Conservation (phyloP, 2,329 filamentous ascomycete species). For the Domatiomyces globalis region DNA sequence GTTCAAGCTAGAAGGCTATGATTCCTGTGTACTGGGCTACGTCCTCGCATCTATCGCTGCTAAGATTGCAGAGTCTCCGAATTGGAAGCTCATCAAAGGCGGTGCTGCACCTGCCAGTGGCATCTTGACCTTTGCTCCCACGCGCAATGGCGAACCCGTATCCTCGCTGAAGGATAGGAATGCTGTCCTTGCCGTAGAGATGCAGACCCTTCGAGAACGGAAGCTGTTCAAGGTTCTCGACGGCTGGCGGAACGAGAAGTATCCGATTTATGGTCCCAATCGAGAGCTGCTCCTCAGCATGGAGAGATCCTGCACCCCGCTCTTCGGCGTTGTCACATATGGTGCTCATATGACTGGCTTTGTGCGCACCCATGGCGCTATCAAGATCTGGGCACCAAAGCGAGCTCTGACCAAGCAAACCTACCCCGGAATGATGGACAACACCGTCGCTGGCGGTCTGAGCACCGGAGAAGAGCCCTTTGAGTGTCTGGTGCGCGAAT, state of each 20-base stretch:
- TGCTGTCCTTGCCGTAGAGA: conserved; percentile 41
- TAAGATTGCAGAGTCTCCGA: conserved; percentile 3
- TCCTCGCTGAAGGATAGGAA: conserved; percentile 49
- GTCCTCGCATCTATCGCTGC: conserved; percentile 27
- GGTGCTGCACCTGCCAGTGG: conserved; percentile 3
- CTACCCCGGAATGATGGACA: conserved; percentile 85
- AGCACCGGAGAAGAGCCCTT: conserved; percentile 66
- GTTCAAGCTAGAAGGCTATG: conserved; percentile 53
- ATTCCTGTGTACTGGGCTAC: conserved; percentile 46
- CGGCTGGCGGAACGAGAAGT: conserved; percentile 70
- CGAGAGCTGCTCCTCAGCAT: conserved; percentile 53
- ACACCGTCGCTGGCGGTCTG: conserved; percentile 79
- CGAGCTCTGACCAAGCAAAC: conserved; percentile 67
- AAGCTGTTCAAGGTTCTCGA: conserved; percentile 57
- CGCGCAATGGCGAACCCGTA: conserved; percentile 5
- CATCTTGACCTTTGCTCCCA: conserved; percentile 12
- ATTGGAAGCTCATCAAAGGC: conserved; percentile 11
- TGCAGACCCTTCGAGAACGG: conserved; percentile 54
- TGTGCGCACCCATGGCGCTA: conserved; percentile 39
- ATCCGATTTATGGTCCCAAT: conserved; percentile 56
- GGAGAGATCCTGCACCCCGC: conserved; percentile 58
- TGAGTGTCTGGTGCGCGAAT: conserved; percentile 72
- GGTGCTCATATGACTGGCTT: conserved; percentile 73
- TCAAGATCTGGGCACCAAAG: conserved; percentile 74
- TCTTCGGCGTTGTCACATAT: conserved; percentile 65